Evolutionary conservation across 2,329 filamentous ascomycete genomes (phyloP).

Genomic region (Apiospora hydei): DNA sequence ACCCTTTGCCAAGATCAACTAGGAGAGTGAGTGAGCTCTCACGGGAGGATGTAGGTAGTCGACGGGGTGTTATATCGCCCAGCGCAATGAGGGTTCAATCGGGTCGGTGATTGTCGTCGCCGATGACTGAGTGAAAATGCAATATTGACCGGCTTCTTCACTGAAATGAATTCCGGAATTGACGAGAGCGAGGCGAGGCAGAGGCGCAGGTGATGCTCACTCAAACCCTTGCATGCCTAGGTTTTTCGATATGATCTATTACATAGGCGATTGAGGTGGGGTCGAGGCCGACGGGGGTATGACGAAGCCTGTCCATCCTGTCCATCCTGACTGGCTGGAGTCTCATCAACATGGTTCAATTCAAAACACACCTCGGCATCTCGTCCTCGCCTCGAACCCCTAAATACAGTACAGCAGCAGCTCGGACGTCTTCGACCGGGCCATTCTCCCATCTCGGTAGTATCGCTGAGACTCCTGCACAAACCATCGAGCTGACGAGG

Average conservation of each 20-base stretch:
- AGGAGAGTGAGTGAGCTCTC: background rate
- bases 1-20: background rate
- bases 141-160: background rate
- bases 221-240: constrained; percentile 2
- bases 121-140: background rate
- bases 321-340: background rate
- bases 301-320: background rate
- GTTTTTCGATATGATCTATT: background rate
- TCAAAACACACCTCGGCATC: background rate
- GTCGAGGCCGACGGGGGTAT: background rate
- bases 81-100: background rate
- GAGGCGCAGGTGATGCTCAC: background rate
- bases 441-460: background rate
- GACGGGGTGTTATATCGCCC: background rate
- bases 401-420: background rate
- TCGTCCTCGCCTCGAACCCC: background rate
- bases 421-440: background rate
- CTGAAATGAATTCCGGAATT: background rate
- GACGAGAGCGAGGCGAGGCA: background rate
- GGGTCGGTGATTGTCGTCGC: background rate
- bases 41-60: background rate
- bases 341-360: constrained; percentile 6
- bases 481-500: background rate
- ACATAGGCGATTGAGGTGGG: constrained; percentile 1
- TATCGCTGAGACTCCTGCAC: background rate